Evolutionary conservation across 768 basidiomycete species (phyloP).

Genomic region (Lanmaoa pseudosensibilis): DNA sequence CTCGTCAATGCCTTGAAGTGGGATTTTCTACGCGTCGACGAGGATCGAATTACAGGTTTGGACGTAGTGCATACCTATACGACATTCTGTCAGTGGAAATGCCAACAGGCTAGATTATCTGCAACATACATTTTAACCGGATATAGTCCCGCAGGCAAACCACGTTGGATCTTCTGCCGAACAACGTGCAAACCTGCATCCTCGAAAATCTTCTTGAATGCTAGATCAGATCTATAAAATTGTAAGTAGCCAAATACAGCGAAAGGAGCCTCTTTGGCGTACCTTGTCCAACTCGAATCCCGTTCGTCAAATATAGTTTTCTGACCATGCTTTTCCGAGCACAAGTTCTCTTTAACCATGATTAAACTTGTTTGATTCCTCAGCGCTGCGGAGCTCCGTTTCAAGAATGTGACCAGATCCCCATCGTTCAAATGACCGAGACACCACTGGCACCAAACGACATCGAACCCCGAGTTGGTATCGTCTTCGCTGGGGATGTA

Average conservation of each 20-base stretch:
- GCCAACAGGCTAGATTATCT: neutral
- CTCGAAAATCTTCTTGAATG: slow-evolving; percentile 76
- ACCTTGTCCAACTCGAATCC: slow-evolving; percentile 93
- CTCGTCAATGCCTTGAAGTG: neutral
- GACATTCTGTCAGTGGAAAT: slow-evolving; percentile 9
- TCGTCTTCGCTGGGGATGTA: slow-evolving; percentile 57
- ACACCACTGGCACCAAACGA: slow-evolving; percentile 98
- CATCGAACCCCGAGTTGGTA: slow-evolving; percentile 70
- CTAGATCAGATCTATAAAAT: slow-evolving; percentile 67
- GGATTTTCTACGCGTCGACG: neutral
- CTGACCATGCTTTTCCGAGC: slow-evolving; percentile 58
- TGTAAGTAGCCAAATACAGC: slow-evolving; percentile 3
- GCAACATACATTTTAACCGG: slow-evolving; percentile 77
- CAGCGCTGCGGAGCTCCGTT: slow-evolving; percentile 59
- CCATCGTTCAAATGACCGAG: slow-evolving; percentile 78
- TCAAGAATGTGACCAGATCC: slow-evolving; percentile 78
- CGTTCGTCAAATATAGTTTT: slow-evolving; percentile 71
- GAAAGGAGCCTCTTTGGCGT: neutral
- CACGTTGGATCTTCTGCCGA: slow-evolving; percentile 75
- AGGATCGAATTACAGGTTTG: slow-evolving; percentile 1
- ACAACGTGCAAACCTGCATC: slow-evolving; percentile 72
- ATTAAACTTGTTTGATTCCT: slow-evolving; percentile 59
- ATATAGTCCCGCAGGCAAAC: slow-evolving; percentile 80
- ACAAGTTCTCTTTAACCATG: slow-evolving; percentile 91
- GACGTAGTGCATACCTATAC: slow-evolving; percentile 29